Conservation (phyloP, 306 rosid genomes). For the Acacia crassicarpa region DNA sequence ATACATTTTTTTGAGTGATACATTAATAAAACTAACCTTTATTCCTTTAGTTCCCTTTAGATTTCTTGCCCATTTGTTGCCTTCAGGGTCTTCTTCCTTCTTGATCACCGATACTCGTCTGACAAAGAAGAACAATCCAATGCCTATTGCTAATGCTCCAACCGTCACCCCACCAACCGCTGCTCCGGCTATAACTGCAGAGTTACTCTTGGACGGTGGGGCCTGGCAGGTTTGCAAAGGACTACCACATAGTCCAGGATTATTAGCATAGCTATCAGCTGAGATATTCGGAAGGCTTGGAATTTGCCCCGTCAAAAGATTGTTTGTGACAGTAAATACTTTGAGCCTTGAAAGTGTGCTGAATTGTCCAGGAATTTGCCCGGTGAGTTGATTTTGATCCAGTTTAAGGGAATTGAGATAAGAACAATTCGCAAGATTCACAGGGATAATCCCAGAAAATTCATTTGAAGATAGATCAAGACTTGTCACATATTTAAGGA, state of each 20-base stretch:
- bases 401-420: background rate
- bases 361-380: background rate
- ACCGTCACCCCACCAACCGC: slow-evolving; percentile 15
- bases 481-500: background rate
- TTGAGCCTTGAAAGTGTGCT: background rate
- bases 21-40: slow-evolving; percentile 1
- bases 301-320: background rate
- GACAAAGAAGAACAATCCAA: slow-evolving; percentile 13
- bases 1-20: background rate
- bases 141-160: slow-evolving; percentile 2
- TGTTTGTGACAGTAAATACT: background rate
- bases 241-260: background rate
- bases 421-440: background rate
- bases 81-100: slow-evolving; percentile 20
- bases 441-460: background rate
- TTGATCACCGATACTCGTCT: background rate
- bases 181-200: slow-evolving; percentile 14
- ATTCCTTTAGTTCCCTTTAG: slow-evolving; percentile 15
- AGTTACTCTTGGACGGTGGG: background rate
- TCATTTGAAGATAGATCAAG: slow-evolving; percentile 17
- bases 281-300: background rate
- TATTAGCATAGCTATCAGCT: background rate
- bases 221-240: background rate
- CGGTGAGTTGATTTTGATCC: background rate
- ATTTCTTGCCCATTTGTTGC: slow-evolving; percentile 22